These are phyloP conservation scores for Arthrinium phaeospermum DNA, from an alignment of 2,329 filamentous ascomycete genomes.

Conservation along the genomic window DNA sequence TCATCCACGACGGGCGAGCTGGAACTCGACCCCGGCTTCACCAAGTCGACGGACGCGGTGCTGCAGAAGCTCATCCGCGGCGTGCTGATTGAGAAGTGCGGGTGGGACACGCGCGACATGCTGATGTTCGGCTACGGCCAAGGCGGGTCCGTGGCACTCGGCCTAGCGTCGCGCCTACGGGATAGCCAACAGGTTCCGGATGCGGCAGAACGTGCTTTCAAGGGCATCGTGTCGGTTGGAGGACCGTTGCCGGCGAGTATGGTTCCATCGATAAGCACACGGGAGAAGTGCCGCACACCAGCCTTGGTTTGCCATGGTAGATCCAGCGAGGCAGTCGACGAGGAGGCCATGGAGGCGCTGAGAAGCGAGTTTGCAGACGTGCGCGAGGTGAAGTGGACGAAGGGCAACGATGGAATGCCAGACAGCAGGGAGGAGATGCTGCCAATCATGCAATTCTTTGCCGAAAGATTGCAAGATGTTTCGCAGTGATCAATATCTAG, in stretches of 20 bases:
- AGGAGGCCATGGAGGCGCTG: conserved; percentile 66
- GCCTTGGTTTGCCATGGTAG: conserved; percentile 66
- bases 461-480: conserved; percentile 58
- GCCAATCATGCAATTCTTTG: conserved; percentile 86
- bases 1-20: conserved; percentile 56
- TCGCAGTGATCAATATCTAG: neutral
- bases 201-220: conserved; percentile 42
- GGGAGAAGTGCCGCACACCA: conserved; percentile 65
- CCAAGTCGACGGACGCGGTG: conserved; percentile 52
- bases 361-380: conserved; percentile 71
- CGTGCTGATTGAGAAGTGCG: conserved; percentile 59
- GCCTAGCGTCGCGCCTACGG: conserved; percentile 54
- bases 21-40: conserved; percentile 67
- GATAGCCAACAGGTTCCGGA: conserved; percentile 43
- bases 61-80: conserved; percentile 56
- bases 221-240: conserved; percentile 69
- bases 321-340: conserved; percentile 54
- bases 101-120: conserved; percentile 65
- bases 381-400: conserved; percentile 71
- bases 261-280: conserved; percentile 50
- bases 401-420: conserved; percentile 82
- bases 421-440: conserved; percentile 81
- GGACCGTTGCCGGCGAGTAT: conserved; percentile 61
- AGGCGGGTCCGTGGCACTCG: conserved; percentile 67
- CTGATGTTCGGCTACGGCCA: conserved; percentile 72